Conservation (phyloP, 129 eudicot genomes). For the Lonicera japonica region DNA sequence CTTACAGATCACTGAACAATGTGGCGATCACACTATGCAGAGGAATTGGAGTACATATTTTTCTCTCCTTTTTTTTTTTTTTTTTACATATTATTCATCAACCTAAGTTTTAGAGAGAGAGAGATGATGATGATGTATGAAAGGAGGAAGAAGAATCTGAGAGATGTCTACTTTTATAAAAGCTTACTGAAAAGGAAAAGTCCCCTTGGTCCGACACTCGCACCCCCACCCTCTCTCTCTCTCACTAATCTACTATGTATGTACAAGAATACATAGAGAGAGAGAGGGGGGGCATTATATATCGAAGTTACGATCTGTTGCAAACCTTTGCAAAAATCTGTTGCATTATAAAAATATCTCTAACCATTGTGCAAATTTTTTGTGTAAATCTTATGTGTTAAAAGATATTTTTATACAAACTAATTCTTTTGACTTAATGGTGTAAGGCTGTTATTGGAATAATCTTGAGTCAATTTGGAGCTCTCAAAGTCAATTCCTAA, state of each 20-base stretch:
- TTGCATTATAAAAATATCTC: background rate
- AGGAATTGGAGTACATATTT: constrained; percentile 7
- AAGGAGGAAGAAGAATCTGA: constrained; percentile 41
- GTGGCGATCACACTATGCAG: constrained; percentile 8
- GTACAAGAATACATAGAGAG: background rate
- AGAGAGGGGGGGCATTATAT: background rate
- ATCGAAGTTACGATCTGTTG: background rate
- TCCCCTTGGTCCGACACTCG: constrained; percentile 5
- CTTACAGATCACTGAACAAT: constrained; percentile 18
- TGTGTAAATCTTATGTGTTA: no score
- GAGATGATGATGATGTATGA: constrained; percentile 25
- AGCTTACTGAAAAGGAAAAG: constrained; percentile 40
- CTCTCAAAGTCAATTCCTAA: no score
- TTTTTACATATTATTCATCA: background rate
- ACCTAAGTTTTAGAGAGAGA: background rate
- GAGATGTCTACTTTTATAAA: constrained; percentile 34
- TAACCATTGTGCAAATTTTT: no score
- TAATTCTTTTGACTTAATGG: no score
- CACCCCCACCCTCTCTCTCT: background rate
- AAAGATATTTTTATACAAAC: background rate
- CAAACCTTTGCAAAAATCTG: background rate
- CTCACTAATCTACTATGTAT: background rate
- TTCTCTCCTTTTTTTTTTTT: constrained; percentile 12
- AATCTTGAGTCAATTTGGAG: no score
- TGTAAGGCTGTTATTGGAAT: no score